Percentiles rank a stretch among this genome's conserved stretches.
phyloP scores from a whole-genome alignment of 345 rosid genomes.

The Reutealis trisperma region DNA sequence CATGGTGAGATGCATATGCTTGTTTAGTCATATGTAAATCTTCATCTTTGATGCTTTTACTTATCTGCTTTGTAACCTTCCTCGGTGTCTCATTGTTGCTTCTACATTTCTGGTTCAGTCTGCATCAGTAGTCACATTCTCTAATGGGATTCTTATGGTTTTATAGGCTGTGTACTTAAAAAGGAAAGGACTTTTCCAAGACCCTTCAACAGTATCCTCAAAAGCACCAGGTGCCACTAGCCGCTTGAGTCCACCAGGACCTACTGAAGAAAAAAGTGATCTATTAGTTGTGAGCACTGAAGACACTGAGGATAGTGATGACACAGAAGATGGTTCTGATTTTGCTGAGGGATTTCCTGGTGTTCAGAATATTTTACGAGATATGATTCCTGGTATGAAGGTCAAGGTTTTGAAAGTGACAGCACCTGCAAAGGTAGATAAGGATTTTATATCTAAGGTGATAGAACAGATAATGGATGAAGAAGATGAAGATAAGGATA shows the following conservation, averaged over 20 bases:
- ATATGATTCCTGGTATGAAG: constrained; percentile 85
- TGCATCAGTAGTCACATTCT: background rate
- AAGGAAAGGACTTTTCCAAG: constrained; percentile 50
- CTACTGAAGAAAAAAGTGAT: constrained; percentile 58
- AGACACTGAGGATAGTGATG: constrained; percentile 59
- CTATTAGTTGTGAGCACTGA: constrained; percentile 52
- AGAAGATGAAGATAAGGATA: constrained; percentile 66
- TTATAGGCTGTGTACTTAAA: constrained; percentile 81
- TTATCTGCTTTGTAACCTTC: background rate
- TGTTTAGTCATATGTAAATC: background rate
- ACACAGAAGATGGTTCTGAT: constrained; percentile 69
- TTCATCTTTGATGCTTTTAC: background rate
- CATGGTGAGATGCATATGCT: background rate
- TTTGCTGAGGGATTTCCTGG: constrained; percentile 69
- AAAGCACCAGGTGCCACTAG: constrained; percentile 44
- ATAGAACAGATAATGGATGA: constrained; percentile 80
- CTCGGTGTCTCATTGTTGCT: background rate
- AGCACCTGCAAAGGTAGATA: constrained; percentile 70
- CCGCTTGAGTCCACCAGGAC: constrained; percentile 44
- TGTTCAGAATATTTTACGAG: constrained; percentile 68
- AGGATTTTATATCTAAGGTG: constrained; percentile 81
- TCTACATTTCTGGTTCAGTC: background rate
- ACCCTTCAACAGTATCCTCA: constrained; percentile 43
- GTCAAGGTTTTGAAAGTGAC: constrained; percentile 88
- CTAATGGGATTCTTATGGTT: constrained; percentile 25